Conservation (phyloP, 2,329 filamentous ascomycete species). For the Chaetoscypha palmicola region DNA sequence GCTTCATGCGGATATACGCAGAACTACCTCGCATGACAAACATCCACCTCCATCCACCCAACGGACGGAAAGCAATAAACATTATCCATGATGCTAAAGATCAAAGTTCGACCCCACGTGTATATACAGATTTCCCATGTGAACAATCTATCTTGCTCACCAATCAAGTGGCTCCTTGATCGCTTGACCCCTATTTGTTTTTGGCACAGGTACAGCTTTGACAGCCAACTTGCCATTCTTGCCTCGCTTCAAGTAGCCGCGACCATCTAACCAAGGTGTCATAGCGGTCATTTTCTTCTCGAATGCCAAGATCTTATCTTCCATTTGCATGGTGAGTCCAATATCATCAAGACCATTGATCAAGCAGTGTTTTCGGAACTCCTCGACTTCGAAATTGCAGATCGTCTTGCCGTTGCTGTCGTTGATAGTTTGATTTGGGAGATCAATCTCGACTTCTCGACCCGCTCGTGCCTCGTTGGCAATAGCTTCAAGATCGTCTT, state of each 20-base stretch:
- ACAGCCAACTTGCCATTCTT: conserved; percentile 48
- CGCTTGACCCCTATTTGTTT: conserved; percentile 80
- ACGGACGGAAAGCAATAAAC: not conserved
- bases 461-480: conserved; percentile 72
- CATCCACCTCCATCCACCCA: not conserved
- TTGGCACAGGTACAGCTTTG: conserved; percentile 66
- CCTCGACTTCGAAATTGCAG: conserved; percentile 77
- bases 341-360: conserved; percentile 94
- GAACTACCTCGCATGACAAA: not conserved
- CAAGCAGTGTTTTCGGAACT: conserved; percentile 90
- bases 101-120: too few relatives aligned
- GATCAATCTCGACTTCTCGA: conserved; percentile 80
- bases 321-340: conserved; percentile 85
- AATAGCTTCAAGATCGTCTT: conserved; percentile 59
- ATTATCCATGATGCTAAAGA: not conserved
- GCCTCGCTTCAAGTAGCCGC: conserved; percentile 64
- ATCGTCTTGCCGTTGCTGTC: conserved; percentile 67
- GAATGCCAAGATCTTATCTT: conserved; percentile 79
- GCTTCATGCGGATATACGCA: too few relatives aligned
- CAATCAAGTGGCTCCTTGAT: conserved; percentile 84
- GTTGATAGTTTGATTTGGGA: conserved; percentile 77
- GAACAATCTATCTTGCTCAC: too few relatives aligned
- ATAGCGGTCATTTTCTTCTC: conserved; percentile 69
- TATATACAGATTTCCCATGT: too few relatives aligned
- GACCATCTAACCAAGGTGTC: conserved; percentile 89